Evolutionary conservation across 1,139 yeast genomes (phyloP).

Genomic region (Pichia sp.): DNA sequence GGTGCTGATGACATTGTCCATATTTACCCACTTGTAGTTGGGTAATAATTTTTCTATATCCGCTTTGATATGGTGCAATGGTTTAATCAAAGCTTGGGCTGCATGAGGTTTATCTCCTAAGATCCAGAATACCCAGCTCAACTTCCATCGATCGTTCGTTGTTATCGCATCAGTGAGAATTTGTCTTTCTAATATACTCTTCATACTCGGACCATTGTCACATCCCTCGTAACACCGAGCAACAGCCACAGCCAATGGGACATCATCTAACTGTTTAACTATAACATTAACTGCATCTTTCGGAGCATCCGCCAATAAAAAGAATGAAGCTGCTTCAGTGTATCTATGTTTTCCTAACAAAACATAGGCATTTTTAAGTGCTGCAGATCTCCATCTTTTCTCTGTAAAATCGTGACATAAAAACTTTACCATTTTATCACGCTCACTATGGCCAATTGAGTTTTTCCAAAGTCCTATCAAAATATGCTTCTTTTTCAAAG

Average conservation of each 20-base stretch:
- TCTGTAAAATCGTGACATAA: slow-evolving; percentile 70
- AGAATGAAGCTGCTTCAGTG: slow-evolving; percentile 85
- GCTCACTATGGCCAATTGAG: slow-evolving; percentile 73
- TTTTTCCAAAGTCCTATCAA: slow-evolving; percentile 80
- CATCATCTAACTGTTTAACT: slow-evolving; percentile 60
- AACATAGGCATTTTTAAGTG: slow-evolving; percentile 88
- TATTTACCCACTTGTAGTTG: slow-evolving; percentile 24
- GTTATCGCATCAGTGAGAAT: slow-evolving; percentile 56
- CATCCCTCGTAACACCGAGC: slow-evolving; percentile 65
- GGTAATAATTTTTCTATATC: slow-evolving; percentile 32
- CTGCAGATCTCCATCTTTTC: slow-evolving; percentile 81
- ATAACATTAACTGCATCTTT: slow-evolving; percentile 76
- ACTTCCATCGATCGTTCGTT: slow-evolving; percentile 75
- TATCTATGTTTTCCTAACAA: slow-evolving; percentile 82
- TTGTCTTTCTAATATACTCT: slow-evolving; percentile 46
- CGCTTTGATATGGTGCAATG: slow-evolving; percentile 46
- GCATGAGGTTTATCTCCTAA: slow-evolving; percentile 49
- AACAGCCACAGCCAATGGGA: slow-evolving; percentile 72
- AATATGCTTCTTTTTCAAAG: slow-evolving; percentile 72
- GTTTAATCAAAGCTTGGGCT: slow-evolving; percentile 60
- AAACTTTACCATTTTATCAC: slow-evolving; percentile 73
- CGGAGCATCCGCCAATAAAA: slow-evolving; percentile 72
- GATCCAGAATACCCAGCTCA: slow-evolving; percentile 81
- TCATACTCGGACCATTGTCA: slow-evolving; percentile 52
- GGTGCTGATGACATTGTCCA: slow-evolving; percentile 39